These are phyloP conservation scores for Trichoderma virens DNA, from an alignment of 495 filamentous ascomycete genomes.

Conservation along the genomic window DNA sequence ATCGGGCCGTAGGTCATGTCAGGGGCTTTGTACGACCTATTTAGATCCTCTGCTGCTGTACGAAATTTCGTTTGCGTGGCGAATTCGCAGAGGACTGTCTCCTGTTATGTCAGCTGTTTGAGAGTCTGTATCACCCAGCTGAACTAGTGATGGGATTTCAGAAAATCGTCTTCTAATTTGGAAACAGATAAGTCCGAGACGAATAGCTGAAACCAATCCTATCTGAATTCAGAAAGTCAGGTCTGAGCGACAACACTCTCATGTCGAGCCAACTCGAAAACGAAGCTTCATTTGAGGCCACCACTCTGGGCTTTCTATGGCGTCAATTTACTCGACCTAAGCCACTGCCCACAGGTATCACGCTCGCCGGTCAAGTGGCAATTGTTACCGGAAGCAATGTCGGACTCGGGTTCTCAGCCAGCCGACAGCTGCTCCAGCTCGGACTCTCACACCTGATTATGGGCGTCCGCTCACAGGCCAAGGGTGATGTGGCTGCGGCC, in stretches of 20 bases:
- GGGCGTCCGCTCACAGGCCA: constrained; percentile 38
- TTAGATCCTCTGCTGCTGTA: no score
- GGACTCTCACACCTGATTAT: constrained; percentile 37
- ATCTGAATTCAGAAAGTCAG: no score
- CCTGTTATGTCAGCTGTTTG: no score
- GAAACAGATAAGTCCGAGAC: no score
- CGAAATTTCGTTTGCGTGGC: no score
- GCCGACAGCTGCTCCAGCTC: constrained; percentile 27
- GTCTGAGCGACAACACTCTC: neutral
- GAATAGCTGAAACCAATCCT: no score
- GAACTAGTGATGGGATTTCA: no score
- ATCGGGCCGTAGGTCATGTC: no score
- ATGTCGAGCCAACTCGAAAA: neutral
- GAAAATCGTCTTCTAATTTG: no score
- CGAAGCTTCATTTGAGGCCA: neutral
- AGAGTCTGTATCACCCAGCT: no score
- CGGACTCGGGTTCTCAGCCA: constrained; percentile 39
- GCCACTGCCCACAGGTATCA: constrained; percentile 3
- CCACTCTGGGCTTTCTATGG: constrained; percentile 4
- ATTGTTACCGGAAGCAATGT: constrained; percentile 43
- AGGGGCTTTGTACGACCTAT: no score
- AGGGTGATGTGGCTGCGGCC: constrained; percentile 33
- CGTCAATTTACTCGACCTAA: constrained; percentile 11
- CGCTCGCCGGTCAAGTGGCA: constrained; percentile 25
- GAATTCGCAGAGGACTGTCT: no score